These are phyloP conservation scores for Lodderomyces jiufengensis DNA, from an alignment of 1,139 yeast species.

Conservation along the genomic window DNA sequence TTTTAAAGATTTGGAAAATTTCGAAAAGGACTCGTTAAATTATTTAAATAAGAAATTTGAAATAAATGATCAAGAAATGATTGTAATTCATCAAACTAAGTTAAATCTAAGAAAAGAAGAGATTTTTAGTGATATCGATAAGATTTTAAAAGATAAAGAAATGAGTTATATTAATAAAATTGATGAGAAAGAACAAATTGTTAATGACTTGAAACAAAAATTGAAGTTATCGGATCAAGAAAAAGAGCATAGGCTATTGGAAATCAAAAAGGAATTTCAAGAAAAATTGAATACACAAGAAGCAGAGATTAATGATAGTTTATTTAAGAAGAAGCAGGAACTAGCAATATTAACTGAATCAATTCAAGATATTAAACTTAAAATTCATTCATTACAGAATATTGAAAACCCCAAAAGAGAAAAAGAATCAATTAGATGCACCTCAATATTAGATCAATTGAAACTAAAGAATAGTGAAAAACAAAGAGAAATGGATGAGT, in stretches of 20 bases:
- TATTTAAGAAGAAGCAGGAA: no score
- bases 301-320: background rate
- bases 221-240: slow-evolving; percentile 19
- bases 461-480: slow-evolving; percentile 9
- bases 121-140: slow-evolving; percentile 33
- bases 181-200: slow-evolving; percentile 12
- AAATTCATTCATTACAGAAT: background rate
- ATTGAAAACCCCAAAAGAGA: background rate
- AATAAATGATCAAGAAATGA: slow-evolving; percentile 30
- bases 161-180: slow-evolving; percentile 22
- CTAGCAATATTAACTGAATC: no score
- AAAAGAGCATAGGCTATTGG: slow-evolving; percentile 24
- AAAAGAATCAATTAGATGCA: slow-evolving; percentile 1
- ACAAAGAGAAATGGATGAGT: slow-evolving; percentile 7
- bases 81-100: slow-evolving; percentile 30
- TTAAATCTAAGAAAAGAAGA: slow-evolving; percentile 36
- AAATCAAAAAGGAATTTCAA: slow-evolving; percentile 12
- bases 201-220: slow-evolving; percentile 21
- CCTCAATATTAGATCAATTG: slow-evolving; percentile 7
- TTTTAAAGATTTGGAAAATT: slow-evolving; percentile 28
- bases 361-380: no score
- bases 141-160: slow-evolving; percentile 27
- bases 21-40: slow-evolving; percentile 24
- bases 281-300: background rate
- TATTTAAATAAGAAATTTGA: slow-evolving; percentile 34